Evolutionary conservation across 768 basidiomycete species (phyloP), one percentile per base, ranked within the genome.

Genomic region (Serendipita vermifera): DNA sequence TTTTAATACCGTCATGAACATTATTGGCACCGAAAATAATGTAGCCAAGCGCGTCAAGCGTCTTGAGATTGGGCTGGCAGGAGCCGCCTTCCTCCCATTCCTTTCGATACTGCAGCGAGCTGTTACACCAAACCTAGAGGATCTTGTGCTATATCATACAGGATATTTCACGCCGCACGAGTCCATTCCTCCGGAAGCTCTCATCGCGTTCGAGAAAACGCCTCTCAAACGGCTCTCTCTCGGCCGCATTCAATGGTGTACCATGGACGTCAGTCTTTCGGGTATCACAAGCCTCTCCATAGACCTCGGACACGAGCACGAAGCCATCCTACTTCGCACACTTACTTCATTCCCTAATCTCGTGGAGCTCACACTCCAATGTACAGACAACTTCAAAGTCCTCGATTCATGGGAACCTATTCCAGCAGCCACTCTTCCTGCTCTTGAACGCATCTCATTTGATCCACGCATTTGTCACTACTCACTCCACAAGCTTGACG

Each of bases 381-480:
- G 46, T n/a, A 51, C 46, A 15, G 46, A 51, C 22, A 17, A 51
- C 31, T 15, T 51, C 46, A 51, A 51, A 29, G 1, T 51, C 1
- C 24, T 29, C 20, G 46, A 51, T n/a, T 51, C 46, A 22, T 51
- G 46, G 46, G 46, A 51, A 51, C 46, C 46, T 29, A 29, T 51
- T 29, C 27, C 20, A 6, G 20, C n/a, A 3, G 20, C 15, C 2
- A 20, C n/a, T 4, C 46, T 51, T n/a, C 46, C 46, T 7, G 22
- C 24, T 29, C 29, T 51, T 15, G 20, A 29, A 7, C 15, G 22
- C 46, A 51, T 51, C 46, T 5, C 14, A 6, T 51, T 51, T n/a
- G 46, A 51, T 29, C 46, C 46, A 7, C 46, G 46, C n/a, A 51
- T 51, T 15, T 51, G 46, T 29, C 46, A 51, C 46, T 51, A 51